Base-by-base conservation (phyloP, 768 basidiomycete genomes). In the Kwoniella shandongensis region DNA sequence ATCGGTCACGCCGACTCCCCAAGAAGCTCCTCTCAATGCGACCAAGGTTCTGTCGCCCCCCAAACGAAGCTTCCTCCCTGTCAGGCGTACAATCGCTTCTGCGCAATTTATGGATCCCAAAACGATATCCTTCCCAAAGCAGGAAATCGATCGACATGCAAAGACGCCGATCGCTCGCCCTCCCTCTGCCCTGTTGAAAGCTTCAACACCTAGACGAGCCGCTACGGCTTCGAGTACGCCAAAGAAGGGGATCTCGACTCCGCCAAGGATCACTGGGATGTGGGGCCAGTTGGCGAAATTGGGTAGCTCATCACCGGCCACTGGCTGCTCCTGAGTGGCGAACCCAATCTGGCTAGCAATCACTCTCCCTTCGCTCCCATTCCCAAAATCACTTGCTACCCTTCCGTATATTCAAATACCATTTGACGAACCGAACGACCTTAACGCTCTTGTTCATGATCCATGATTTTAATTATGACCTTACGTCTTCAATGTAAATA, bases 241-340 rank as follows among this genome's bases (percentile, higher is more conserved):
- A 4, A 58, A 58, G 23, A 51, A 49, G 44, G n/a, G 18, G 5
- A 38, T 50, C 13, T n/a, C 39, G 32, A 58, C 56, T 39, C 56
- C 56, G 15, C 56, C 56, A 36, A 51, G 56, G 20, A 51, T 58
- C 17, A 51, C 56, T 1, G 56, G 50, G 35, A 58, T 58, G 56
- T 58, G 56, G 56, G 49, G 56, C 29, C 56, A 58, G 27, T 25
- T 58, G 32, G 41, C 56, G 27, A 58, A 51, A 38, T 38, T 58
- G 22, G 56, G 49, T 12, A 58, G 56, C 35, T 44, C 41, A 6
- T 45, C 49, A 30, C 56, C 56, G 41, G 56, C 49, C 13, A 7
- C 22, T 26, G 44, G 56, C 29, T 35, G 50, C 50, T n/a, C n/a
- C n/a, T 51, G 26, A 29, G 22, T 23, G 22, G 12, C 10, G 12